Evolutionary conservation across 1,139 yeast genomes (phyloP).

Genomic region (Waltiozyma sp.): DNA sequence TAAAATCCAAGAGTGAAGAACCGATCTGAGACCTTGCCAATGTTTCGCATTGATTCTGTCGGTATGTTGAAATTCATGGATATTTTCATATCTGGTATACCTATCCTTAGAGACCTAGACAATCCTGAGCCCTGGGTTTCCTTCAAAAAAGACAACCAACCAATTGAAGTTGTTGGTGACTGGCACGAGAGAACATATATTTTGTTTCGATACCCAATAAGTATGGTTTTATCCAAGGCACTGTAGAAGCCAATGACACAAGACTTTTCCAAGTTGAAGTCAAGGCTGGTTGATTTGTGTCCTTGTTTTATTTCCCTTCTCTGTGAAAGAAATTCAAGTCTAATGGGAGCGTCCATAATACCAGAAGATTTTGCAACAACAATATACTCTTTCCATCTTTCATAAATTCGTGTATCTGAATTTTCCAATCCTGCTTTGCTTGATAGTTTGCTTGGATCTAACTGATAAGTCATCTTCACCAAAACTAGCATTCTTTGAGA

Average conservation of each 20-base stretch:
- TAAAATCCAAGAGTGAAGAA: conserved; percentile 8
- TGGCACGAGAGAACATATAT: conserved; percentile 47
- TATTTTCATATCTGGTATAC: conserved; percentile 42
- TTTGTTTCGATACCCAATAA: conserved; percentile 30
- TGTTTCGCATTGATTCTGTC: conserved; percentile 13
- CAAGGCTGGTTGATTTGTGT: conserved; percentile 18
- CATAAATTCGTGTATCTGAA: conserved; percentile 44
- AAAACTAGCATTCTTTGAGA: conserved; percentile 57
- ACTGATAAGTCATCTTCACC: conserved; percentile 29
- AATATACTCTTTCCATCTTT: conserved; percentile 67
- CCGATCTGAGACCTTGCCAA: conserved; percentile 1
- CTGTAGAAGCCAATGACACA: conserved; percentile 45
- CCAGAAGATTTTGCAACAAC: conserved; percentile 57
- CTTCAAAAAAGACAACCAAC: conserved; percentile 56
- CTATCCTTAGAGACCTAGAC: conserved; percentile 23
- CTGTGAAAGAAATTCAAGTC: conserved; percentile 49
- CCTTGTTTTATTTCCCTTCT: conserved; percentile 21
- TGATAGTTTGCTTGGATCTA: conserved; percentile 17
- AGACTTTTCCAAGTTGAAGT: conserved; percentile 18
- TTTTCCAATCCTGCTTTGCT: conserved; percentile 36
- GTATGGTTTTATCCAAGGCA: conserved; percentile 56
- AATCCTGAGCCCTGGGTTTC: conserved; percentile 24
- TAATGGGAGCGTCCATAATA: conserved; percentile 34
- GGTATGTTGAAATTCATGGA: conserved; percentile 36
- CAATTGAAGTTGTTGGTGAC: conserved; percentile 39